Base-by-base conservation (phyloP, 768 basidiomycete species). In the Grammothele lineata region DNA sequence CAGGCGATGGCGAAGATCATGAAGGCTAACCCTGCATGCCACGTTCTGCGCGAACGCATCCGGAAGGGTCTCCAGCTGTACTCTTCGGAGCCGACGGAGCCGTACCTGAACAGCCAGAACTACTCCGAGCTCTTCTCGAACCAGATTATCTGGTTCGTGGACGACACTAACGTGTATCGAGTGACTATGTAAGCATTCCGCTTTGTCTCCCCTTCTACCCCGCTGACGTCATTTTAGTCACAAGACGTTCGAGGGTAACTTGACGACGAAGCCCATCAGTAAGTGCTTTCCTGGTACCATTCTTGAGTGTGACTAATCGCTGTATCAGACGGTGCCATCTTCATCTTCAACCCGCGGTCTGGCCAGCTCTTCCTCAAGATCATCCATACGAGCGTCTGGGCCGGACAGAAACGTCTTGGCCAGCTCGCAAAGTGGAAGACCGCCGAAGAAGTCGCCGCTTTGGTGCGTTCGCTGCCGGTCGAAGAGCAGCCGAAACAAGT, bases 301-400 rank as follows among this genome's bases (percentile, higher is more conserved):
- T 43, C 15, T 25, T 48, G 35, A 57, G 55, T 21, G 22, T 53
- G 46, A 22, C 37, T 32, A 19, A 39, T 30, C 8, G 8, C 10
- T 10, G 41, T 24, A 11, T 14, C 6, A 88, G 87, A 95, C 61
- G 92, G 92, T 22, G 92, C 92, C 7, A 96, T 95, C 68, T 96
- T 97, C 73, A 98, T 99, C 63, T 98, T 98, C 78, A 98, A 98
- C 70, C 96, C 96, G 56, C 87, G 96, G 42, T 96, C 96, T 22
- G 96, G 96, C 23, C 96, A 99, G 60, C 69, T 98, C 27, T 98
- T 98, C 83, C 68, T 99, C 66, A 99, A 99, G 75, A 87, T 99
- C 68, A 99, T 99, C 52, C 96, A 99, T 66, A 99, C 96, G 3
- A 97, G 94, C 61, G 96, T 98, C n/a, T 99, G 96, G 96, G 96